phyloP scores from a whole-genome alignment of 306 rosid species.

The Myrica gale region DNA sequence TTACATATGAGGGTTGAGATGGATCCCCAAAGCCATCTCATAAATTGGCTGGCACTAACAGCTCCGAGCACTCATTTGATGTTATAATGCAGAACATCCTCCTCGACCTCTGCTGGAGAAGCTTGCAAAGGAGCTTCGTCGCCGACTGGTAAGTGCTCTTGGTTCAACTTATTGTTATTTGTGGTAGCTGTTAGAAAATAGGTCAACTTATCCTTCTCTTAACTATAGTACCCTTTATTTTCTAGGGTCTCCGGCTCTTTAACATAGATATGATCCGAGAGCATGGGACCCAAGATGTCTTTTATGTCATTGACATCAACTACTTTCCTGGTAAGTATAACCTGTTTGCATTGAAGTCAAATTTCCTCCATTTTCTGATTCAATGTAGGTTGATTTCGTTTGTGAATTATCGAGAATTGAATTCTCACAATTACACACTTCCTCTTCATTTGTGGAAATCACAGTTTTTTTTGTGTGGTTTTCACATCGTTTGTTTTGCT shows the following conservation, averaged over 20 bases:
- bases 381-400: background rate
- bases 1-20: background rate
- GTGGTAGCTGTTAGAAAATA: background rate
- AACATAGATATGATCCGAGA: constrained; percentile 58
- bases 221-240: constrained; percentile 15
- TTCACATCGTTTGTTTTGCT: background rate
- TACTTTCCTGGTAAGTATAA: constrained; percentile 52
- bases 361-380: constrained; percentile 2
- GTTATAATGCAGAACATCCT: constrained; percentile 43
- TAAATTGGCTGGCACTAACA: constrained; percentile 1
- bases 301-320: constrained; percentile 57
- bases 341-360: constrained; percentile 14
- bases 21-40: constrained; percentile 6
- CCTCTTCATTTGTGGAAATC: background rate
- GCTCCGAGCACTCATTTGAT: constrained; percentile 23
- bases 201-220: constrained; percentile 8
- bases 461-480: background rate
- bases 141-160: constrained; percentile 36
- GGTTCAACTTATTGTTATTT: constrained; percentile 4
- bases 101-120: constrained; percentile 49
- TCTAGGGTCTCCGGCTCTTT: constrained; percentile 50
- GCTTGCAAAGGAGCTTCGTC: constrained; percentile 51
- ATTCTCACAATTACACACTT: background rate
- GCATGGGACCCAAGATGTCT: constrained; percentile 51
- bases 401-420: background rate